A percentile compares a stretch with the other conserved stretches of the same genome.
These are phyloP conservation scores for Ascochyta koolunga DNA, from an alignment of 2,329 filamentous ascomycete species.

Conservation along the genomic window DNA sequence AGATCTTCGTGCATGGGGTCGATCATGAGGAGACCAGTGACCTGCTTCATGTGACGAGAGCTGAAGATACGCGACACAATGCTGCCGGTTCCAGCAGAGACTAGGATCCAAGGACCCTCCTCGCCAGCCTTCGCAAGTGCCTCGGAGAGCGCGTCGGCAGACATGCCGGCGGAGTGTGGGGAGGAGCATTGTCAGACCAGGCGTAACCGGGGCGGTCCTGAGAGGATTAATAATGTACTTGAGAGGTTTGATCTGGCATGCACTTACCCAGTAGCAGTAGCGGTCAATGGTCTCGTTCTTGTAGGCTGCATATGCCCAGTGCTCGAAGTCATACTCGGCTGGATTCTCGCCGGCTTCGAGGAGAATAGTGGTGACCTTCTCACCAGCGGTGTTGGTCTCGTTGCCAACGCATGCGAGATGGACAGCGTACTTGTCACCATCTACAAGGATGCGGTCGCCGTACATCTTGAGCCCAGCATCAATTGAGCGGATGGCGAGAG, in stretches of 20 bases:
- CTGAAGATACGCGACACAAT: conserved; percentile 92
- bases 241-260: not conserved
- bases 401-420: conserved; percentile 88
- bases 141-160: conserved; percentile 86
- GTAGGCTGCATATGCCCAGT: conserved; percentile 77
- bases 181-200: conserved; percentile 94
- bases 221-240: not conserved
- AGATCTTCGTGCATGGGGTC: conserved; percentile 90
- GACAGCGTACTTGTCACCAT: conserved; percentile 82
- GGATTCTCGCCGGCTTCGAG: conserved; percentile 83
- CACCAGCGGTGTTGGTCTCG: conserved; percentile 59
- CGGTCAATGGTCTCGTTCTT: conserved; percentile 81
- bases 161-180: conserved; percentile 90
- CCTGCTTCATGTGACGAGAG: conserved; percentile 74
- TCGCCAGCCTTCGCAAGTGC: conserved; percentile 81
- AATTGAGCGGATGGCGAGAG: conserved; percentile 77
- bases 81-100: conserved; percentile 84
- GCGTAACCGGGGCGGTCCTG: conserved; percentile 83
- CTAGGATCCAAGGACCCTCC: conserved; percentile 85
- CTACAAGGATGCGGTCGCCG: conserved; percentile 79
- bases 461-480: conserved; percentile 77
- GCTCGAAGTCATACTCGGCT: conserved; percentile 78
- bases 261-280: conserved; percentile 79
- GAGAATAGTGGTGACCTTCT: conserved; percentile 76
- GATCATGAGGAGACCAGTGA: conserved; percentile 81